Evolutionary conservation across 441 rosid genomes (phyloP), one percentile per base, ranked within the genome.

Genomic region (Gossypium lobatum): DNA sequence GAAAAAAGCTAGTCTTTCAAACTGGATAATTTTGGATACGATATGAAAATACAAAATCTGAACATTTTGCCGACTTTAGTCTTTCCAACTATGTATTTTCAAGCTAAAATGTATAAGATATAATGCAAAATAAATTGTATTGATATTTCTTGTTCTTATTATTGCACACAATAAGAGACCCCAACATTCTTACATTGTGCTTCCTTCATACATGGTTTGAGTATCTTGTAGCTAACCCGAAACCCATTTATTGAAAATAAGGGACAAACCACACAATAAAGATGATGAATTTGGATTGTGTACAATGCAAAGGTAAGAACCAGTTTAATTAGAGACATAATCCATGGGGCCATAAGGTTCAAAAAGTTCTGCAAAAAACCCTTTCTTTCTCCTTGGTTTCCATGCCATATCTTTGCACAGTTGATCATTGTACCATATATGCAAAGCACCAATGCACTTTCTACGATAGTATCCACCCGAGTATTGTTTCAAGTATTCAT

Each of bases 391-490:
- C 70, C 45, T 80, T 0, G 83, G 84, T 50, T 86, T 88, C 89
- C 88, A 83, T 9, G 84, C 86, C 92, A 88, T 86, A 17, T 86
- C 92, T 48, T 64, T 83, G 82, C 92, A 86, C 3, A 85, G 64
- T 61, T 82, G 85, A 80, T 86, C 88, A 58, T 81, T 80, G 71
- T 88, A 81, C 81, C 85, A 83, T 16, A 80, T 68, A 23, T 78
- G 81, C 25, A 80, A 55, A 1, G 76, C 73, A 18, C 9, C 81
- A 6, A 80, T 76, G 79, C 80, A 75, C 7, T 79, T 78, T 60
- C 80, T 81, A 21, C 52, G 42, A 62, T 74, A 78, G 70, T 80
- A 72, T 4, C 58, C 11, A 2, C 80, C 78, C 1, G 77, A 67
- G 64, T 77, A 77, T 34, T 4, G 20, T 62, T 81, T 80, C 76